A percentile compares a stretch with the other conserved stretches of the same genome.
Evolutionary conservation across 2,329 filamentous ascomycete genomes (phyloP).

Genomic region (Clonostachys chloroleuca): DNA sequence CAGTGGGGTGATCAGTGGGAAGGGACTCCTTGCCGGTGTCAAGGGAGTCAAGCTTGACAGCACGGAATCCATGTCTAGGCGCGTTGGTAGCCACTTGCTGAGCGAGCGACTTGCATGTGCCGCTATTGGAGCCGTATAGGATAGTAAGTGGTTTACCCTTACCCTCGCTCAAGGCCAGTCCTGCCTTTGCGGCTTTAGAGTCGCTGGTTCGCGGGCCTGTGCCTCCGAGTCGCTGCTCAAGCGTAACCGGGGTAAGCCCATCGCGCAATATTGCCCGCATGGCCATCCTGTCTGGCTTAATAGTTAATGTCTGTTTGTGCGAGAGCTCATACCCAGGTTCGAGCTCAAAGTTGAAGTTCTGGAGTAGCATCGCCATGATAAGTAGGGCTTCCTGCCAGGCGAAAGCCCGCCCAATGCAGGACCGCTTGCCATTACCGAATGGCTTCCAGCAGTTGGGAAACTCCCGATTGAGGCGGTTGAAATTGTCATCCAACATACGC

Average conservation of each 20-base stretch:
- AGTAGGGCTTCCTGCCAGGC: constrained; percentile 70
- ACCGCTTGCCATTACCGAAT: constrained; percentile 68
- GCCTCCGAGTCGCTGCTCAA: constrained; percentile 33
- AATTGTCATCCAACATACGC: constrained; percentile 66
- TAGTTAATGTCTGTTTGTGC: constrained; percentile 47
- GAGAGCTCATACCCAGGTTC: constrained; percentile 44
- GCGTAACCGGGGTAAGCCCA: constrained; percentile 22
- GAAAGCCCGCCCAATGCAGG: constrained; percentile 69
- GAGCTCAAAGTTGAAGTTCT: constrained; percentile 55
- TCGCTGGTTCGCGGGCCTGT: neutral
- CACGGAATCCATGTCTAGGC: constrained; percentile 42
- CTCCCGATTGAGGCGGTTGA: constrained; percentile 38
- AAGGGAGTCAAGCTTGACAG: constrained; percentile 44
- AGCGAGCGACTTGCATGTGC: constrained; percentile 63
- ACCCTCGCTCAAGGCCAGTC: neutral
- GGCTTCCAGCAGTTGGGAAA: constrained; percentile 65
- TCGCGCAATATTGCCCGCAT: constrained; percentile 51
- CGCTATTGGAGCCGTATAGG: constrained; percentile 61
- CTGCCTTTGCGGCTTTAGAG: constrained; percentile 7
- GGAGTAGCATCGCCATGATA: constrained; percentile 58
- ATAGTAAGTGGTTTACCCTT: constrained; percentile 30
- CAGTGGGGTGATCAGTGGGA: constrained; percentile 32
- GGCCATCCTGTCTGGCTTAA: constrained; percentile 55
- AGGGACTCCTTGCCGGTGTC: constrained; percentile 40
- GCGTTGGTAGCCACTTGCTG: constrained; percentile 54